Percentiles rank a stretch among this genome's conserved stretches.
phyloP scores from a whole-genome alignment of 257 asterid genomes.

The Penstemon davidsonii region DNA sequence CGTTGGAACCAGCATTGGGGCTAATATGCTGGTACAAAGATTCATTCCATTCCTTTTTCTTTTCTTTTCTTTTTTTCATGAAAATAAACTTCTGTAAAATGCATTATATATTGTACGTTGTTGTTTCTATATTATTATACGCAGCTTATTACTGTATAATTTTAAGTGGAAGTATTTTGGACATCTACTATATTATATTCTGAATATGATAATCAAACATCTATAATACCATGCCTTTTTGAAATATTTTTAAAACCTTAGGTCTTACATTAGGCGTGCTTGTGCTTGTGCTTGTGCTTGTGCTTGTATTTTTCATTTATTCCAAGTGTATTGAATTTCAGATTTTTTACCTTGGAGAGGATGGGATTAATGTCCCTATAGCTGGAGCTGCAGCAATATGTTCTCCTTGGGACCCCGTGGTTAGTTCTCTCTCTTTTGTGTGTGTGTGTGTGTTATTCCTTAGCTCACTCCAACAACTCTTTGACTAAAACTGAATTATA shows the following conservation, averaged over 20 bases:
- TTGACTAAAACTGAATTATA: background rate
- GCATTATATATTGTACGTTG: background rate
- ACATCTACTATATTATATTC: background rate
- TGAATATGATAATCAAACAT: background rate
- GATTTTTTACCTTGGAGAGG: conserved; percentile 75
- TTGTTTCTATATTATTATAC: background rate
- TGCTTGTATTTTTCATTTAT: conserved; percentile 9
- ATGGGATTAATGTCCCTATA: conserved; percentile 61
- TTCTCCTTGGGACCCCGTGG: conserved; percentile 97
- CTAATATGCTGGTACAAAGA: conserved; percentile 74
- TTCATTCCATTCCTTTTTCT: background rate
- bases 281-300: background rate
- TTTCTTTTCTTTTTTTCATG: background rate
- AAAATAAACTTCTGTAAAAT: conserved; percentile 13
- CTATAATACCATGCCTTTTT: conserved; percentile 6
- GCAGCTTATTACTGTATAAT: conserved; percentile 1
- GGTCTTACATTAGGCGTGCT: background rate
- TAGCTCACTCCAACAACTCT: background rate
- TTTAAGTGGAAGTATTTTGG: background rate
- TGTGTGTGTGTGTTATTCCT: background rate
- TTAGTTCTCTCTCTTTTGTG: conserved; percentile 36
- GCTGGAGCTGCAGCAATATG: conserved; percentile 91
- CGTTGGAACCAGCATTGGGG: conserved; percentile 94
- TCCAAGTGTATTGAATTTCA: conserved; percentile 31
- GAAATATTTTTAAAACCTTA: background rate